Evolutionary conservation across 345 rosid species (phyloP).

Genomic region (Corchorus olitorius): DNA sequence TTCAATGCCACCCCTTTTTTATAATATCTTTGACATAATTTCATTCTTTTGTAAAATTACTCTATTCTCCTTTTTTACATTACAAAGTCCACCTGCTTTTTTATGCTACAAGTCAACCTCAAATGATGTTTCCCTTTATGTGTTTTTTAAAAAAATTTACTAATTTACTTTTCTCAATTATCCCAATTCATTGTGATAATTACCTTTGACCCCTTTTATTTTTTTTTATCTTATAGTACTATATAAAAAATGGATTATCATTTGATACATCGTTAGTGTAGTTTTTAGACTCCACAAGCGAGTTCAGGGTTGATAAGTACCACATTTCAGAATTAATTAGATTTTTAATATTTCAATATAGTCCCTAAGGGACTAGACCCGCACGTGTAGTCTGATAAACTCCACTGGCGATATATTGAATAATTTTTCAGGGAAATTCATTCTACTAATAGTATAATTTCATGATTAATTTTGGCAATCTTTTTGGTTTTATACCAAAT

Average conservation of each 20-base stretch:
- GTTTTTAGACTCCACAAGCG: no score
- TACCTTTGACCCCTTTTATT: not conserved
- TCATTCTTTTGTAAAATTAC: not conserved
- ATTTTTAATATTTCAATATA: no score
- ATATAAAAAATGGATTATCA: no score
- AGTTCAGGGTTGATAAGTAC: no score
- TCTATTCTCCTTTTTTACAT: not conserved
- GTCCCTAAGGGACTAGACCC: no score
- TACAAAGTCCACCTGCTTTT: slow-evolving; percentile 1
- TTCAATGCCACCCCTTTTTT: not conserved
- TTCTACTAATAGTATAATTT: not conserved
- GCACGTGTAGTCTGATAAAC: no score
- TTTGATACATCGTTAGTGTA: no score
- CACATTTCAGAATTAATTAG: no score
- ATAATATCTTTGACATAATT: not conserved
- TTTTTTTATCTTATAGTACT: not conserved
- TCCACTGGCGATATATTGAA: no score
- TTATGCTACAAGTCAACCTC: not conserved
- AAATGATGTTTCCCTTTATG: not conserved
- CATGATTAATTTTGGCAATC: not conserved
- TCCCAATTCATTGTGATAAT: not conserved
- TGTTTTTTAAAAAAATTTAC: not conserved
- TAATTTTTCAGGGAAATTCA: no score
- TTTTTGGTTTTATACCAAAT: not conserved
- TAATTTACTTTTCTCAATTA: not conserved